Percentiles rank a stretch among this genome's conserved stretches.
These are phyloP conservation scores for Aspergillus calidoustus DNA, from an alignment of 2,329 filamentous ascomycete species.

Conservation along the genomic window DNA sequence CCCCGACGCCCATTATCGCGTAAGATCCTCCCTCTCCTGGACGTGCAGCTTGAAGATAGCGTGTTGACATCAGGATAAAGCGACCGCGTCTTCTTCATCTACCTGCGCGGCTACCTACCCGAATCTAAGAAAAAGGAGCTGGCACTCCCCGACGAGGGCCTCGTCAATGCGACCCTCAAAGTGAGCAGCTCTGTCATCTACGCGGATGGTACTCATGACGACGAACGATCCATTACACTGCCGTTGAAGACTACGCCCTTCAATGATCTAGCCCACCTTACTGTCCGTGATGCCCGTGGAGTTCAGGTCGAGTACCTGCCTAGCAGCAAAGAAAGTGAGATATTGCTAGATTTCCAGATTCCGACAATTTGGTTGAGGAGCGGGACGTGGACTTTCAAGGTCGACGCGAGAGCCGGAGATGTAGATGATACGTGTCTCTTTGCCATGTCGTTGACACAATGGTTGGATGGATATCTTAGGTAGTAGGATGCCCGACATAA, in stretches of 20 bases:
- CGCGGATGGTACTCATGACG: slow-evolving; percentile 10
- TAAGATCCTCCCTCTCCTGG: slow-evolving; percentile 9
- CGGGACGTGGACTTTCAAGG: slow-evolving; percentile 22
- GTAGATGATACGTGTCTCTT: slow-evolving; percentile 19
- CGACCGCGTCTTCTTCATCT: slow-evolving; percentile 22
- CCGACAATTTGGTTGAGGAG: slow-evolving; percentile 19
- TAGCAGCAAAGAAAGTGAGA: slow-evolving; percentile 18
- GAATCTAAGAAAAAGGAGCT: slow-evolving; percentile 22
- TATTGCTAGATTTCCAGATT: slow-evolving; percentile 21
- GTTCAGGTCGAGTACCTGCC: slow-evolving; percentile 18
- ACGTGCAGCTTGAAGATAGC: neutral
- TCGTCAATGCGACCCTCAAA: slow-evolving; percentile 17
- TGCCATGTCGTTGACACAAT: slow-evolving; percentile 22
- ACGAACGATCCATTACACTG: neutral
- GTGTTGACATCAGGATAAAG: slow-evolving; percentile 8
- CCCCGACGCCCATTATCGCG: slow-evolving; percentile 17
- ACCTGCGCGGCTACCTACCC: slow-evolving; percentile 18
- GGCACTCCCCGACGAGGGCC: slow-evolving; percentile 17
- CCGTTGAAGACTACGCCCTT: slow-evolving; percentile 20
- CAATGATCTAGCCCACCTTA: slow-evolving; percentile 17
- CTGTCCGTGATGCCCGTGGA: slow-evolving; percentile 17
- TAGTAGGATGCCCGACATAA: neutral
- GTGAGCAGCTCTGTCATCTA: slow-evolving; percentile 21
- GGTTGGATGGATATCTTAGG: slow-evolving; percentile 17
- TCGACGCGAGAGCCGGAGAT: slow-evolving; percentile 21